Conservation (phyloP, 805 yeast species). For the Candida wancherniae region DNA sequence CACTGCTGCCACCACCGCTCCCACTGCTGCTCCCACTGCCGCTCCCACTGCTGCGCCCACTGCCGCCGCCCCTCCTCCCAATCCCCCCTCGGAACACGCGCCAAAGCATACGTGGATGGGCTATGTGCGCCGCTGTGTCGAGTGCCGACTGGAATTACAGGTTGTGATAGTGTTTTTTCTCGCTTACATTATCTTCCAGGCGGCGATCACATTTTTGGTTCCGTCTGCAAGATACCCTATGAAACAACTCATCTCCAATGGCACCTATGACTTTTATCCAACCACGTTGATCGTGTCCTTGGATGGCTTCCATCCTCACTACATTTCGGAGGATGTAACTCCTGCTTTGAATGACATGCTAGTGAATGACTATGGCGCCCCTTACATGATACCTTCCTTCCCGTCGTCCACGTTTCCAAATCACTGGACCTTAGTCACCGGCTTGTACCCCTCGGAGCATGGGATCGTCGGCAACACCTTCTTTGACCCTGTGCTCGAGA, state of each 20-base stretch:
- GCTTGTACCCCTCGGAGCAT: slow-evolving; percentile 75
- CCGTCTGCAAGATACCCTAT: background rate
- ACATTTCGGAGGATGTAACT: slow-evolving; percentile 58
- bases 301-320: slow-evolving; percentile 91
- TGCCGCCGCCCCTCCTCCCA: too few relatives aligned
- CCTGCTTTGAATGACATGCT: slow-evolving; percentile 65
- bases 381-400: slow-evolving; percentile 81
- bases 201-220: slow-evolving; percentile 9
- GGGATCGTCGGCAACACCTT: slow-evolving; percentile 85
- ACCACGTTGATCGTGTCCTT: slow-evolving; percentile 76
- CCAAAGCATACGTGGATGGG: too few relatives aligned
- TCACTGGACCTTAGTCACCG: slow-evolving; percentile 89
- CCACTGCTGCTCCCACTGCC: slow-evolving; percentile 4
- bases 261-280: slow-evolving; percentile 67
- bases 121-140: too few relatives aligned
- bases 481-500: slow-evolving; percentile 52
- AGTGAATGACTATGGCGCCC: slow-evolving; percentile 54
- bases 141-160: too few relatives aligned
- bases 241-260: slow-evolving; percentile 47
- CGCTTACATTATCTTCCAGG: slow-evolving; percentile 7
- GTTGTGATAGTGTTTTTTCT: too few relatives aligned
- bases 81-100: too few relatives aligned
- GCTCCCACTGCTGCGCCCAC: slow-evolving; percentile 2
- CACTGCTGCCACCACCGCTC: slow-evolving; percentile 3
- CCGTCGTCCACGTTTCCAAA: slow-evolving; percentile 90